Evolutionary conservation across 2,329 filamentous ascomycete genomes (phyloP).

Genomic region (Tolypocladium sp.): DNA sequence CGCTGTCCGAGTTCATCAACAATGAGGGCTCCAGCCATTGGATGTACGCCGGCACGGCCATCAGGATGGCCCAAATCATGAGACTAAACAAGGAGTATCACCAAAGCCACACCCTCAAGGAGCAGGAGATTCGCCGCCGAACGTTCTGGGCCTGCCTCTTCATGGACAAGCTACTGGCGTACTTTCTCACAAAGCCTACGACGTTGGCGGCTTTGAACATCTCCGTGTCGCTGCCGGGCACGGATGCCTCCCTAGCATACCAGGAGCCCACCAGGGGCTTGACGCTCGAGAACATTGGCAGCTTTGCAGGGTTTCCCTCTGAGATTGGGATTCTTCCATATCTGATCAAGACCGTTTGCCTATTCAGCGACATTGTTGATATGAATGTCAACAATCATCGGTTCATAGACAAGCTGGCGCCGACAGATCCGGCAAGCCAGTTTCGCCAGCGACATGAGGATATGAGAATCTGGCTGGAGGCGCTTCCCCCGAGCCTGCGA

Average conservation of each 20-base stretch:
- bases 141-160: slow-evolving; percentile 17
- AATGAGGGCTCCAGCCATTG: slow-evolving; percentile 12
- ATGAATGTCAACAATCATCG: slow-evolving; percentile 5
- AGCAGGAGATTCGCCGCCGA: slow-evolving; percentile 14
- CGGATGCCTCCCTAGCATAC: not conserved
- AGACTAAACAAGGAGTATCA: slow-evolving; percentile 14
- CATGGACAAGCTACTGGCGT: slow-evolving; percentile 3
- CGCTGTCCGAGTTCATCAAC: slow-evolving; percentile 1
- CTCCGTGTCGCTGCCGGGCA: not conserved
- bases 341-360: slow-evolving; percentile 8
- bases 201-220: not conserved
- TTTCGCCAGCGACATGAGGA: slow-evolving; percentile 1
- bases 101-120: slow-evolving; percentile 8
- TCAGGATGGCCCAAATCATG: slow-evolving; percentile 15
- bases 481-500: slow-evolving; percentile 5
- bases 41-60: slow-evolving; percentile 12
- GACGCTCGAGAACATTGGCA: not conserved
- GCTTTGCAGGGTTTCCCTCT: slow-evolving; percentile 4
- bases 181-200: not conserved
- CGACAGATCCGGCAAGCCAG: slow-evolving; percentile 5
- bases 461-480: slow-evolving; percentile 5
- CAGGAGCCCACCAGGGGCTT: slow-evolving; percentile 1
- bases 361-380: slow-evolving; percentile 9
- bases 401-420: slow-evolving; percentile 4
- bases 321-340: slow-evolving; percentile 9